Evolutionary conservation across 371 early-diverging fungal species (phyloP).

Genomic region (Coemansia sp.): DNA sequence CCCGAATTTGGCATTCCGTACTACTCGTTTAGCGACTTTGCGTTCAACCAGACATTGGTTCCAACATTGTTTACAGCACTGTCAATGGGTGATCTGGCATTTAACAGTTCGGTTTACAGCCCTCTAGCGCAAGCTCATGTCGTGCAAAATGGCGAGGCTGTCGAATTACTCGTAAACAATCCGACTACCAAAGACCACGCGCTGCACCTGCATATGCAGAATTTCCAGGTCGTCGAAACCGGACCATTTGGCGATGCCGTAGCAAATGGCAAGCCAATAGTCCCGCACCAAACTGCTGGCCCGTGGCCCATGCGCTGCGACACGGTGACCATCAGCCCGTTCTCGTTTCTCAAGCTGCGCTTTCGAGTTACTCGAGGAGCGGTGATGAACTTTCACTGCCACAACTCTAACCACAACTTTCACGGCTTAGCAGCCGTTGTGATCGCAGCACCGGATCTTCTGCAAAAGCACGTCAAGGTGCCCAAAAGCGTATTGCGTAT

Average conservation of each 20-base stretch:
- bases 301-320: constrained; percentile 66
- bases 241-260: constrained; percentile 37
- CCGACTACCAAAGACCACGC: constrained; percentile 66
- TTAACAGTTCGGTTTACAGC: constrained; percentile 63
- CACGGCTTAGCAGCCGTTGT: neutral
- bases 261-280: neutral
- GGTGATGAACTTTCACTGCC: constrained; percentile 30
- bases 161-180: constrained; percentile 68
- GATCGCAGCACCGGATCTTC: constrained; percentile 67
- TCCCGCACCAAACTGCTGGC: neutral
- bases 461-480: constrained; percentile 52
- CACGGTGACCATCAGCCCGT: constrained; percentile 58
- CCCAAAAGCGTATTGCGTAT: constrained; percentile 53
- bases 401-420: constrained; percentile 50
- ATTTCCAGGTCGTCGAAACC: constrained; percentile 67
- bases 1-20: neutral
- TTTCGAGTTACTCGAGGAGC: constrained; percentile 76
- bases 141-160: constrained; percentile 55
- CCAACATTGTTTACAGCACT: constrained; percentile 71
- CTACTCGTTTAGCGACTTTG: neutral
- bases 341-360: constrained; percentile 61
- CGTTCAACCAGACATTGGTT: constrained; percentile 67
- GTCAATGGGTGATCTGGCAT: constrained; percentile 58
- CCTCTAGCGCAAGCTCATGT: constrained; percentile 31
- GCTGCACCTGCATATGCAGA: constrained; percentile 83